Base-by-base conservation (phyloP, 2,329 filamentous ascomycete species). In the Nemania serpens region DNA sequence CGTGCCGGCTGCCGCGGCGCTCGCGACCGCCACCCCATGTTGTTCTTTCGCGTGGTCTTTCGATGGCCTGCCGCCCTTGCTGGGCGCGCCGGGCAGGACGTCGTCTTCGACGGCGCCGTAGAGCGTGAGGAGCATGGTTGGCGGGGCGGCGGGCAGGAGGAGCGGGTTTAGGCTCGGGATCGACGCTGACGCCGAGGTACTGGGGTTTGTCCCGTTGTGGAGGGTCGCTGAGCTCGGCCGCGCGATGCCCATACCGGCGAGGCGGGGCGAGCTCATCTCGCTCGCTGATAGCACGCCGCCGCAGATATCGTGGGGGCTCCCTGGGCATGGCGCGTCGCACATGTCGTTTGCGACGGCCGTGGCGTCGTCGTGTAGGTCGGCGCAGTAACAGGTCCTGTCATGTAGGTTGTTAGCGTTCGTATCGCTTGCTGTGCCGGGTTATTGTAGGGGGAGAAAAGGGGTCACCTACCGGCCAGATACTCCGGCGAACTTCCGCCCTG, bases 371-470 rank as follows among this genome's bases (percentile, higher is more conserved):
- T 83, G 71, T 1, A 54, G 59, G 12, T 76, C 71, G 36, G 79
- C 79, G 58, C 81, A 84, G 70, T 79, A 81, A 67, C 81, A 83
- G 20, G 70, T 71, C 11, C 71, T 77, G 29, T 17, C 12, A 12
- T 3, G 29, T n/a, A 2, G 7, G 20, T 13, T 29, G 33, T 59
- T 42, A 59, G 67, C 29, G 48, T 46, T 17, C 12, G 13, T 37
- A 2, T 33, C 6, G 20, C 3, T 36, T 34, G 3, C 36, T 33
- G 42, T 9, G 9, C 11, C n/a, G 6, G 7, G 20, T 29, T 6
- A 17, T 10, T 43, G 12, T 12, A 34, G 46, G 12, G 15, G 39
- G 12, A 17, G 39, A 43, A 17, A 10, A 18, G 15, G 7, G 20
- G 15, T 4, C 12, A 71, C 70, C 20, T 65, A 73, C 71, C 71